A percentile compares a stretch with the other conserved stretches of the same genome.
Conservation (phyloP, 352 stramenopile genomes). For the Pythium rhizo-oryzae region DNA sequence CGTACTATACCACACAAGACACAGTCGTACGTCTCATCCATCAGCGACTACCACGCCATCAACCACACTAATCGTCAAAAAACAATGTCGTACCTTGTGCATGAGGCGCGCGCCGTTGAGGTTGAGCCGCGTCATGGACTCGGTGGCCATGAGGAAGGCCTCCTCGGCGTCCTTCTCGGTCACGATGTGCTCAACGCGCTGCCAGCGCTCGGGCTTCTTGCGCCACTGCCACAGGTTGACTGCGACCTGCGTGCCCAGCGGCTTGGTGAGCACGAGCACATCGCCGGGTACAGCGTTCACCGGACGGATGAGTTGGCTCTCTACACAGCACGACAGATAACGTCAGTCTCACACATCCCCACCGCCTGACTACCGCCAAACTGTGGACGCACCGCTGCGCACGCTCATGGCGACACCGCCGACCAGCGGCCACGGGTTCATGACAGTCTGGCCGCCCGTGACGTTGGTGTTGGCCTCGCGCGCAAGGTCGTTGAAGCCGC, state of each 20-base stretch:
- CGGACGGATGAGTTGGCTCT: constrained; percentile 89
- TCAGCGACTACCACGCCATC: neutral
- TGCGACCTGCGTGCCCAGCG: constrained; percentile 93
- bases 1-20: constrained; percentile 49
- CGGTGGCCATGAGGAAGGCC: constrained; percentile 91
- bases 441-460: constrained; percentile 94
- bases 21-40: neutral
- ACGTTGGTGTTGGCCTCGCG: constrained; percentile 89
- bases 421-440: constrained; percentile 97
- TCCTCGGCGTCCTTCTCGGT: constrained; percentile 73
- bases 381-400: constrained; percentile 52
- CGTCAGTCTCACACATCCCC: neutral
- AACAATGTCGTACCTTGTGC: constrained; percentile 60
- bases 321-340: constrained; percentile 19
- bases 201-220: constrained; percentile 78
- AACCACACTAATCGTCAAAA: too few species aligned
- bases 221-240: constrained; percentile 95
- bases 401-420: constrained; percentile 93
- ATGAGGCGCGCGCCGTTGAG: constrained; percentile 91
- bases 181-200: constrained; percentile 72
- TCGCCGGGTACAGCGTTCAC: constrained; percentile 89
- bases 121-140: constrained; percentile 95
- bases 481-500: constrained; percentile 92
- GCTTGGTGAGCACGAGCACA: constrained; percentile 95
- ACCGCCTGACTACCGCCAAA: too few species aligned